phyloP scores from a whole-genome alignment of 2,329 filamentous ascomycete species.

The Talaromyces sp. region DNA sequence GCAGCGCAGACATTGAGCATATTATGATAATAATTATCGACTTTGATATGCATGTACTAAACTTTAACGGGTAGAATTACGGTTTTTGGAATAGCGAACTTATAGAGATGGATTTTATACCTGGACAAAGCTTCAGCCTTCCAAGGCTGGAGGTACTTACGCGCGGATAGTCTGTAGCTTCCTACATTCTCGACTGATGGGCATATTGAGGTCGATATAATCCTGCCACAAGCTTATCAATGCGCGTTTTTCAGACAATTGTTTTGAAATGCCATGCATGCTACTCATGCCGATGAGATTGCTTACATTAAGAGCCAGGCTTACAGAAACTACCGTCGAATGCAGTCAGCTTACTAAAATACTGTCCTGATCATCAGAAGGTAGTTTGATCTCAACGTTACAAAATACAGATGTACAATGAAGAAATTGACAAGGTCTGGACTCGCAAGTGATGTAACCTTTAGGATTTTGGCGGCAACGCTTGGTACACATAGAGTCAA shows the following conservation, averaged over 20 bases:
- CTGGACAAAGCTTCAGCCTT: background rate
- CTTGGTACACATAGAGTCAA: background rate
- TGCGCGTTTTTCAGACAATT: background rate
- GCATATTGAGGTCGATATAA: background rate
- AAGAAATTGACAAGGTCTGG: background rate
- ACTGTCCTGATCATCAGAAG: background rate
- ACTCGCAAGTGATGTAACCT: background rate
- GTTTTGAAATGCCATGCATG: background rate
- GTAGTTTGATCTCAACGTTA: background rate
- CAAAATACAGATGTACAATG: background rate
- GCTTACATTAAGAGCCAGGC: background rate
- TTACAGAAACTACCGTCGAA: background rate
- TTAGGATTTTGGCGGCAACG: background rate
- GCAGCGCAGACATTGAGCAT: background rate
- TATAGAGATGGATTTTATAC: background rate
- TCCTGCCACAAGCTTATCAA: background rate
- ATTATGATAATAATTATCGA: background rate
- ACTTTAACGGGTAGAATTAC: background rate
- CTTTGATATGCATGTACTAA: background rate
- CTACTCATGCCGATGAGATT: background rate
- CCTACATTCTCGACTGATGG: background rate
- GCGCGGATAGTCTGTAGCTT: background rate
- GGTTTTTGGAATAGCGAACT: background rate
- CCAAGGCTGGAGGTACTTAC: background rate
- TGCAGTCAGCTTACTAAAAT: background rate